Base-by-base conservation (phyloP, 1,139 yeast genomes). In the Entelexis paramagnoliae region DNA sequence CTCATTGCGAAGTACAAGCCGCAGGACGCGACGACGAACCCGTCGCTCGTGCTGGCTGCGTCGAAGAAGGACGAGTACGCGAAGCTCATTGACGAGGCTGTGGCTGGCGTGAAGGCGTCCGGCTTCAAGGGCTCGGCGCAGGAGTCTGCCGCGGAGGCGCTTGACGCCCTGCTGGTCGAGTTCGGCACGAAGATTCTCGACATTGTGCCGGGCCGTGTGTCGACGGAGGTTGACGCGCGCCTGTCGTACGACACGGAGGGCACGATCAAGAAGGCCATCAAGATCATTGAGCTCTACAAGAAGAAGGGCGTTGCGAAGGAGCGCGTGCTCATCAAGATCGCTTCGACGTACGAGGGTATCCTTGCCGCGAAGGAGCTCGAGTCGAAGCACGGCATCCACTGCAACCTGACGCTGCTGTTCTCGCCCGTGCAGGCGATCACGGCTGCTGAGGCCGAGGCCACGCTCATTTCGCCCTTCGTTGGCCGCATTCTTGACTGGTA, bases 401-500 rank as follows among this genome's bases (percentile, higher is more conserved):
- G 86, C 75, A 91, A 91, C 80, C 79, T 91, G 78, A 93, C 98
- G 56, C 77, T 91, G 64, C 78, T 93, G 68, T 91, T 91, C 81
- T 85, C 96, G 46, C 86, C 87, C 66, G 86, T 80, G 56, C 98
- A 91, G 76, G 99, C 98, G 59, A 96, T 91, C 68, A 96, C 99
- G 58, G 86, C 94, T 75, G 98, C 98, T 62, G 99, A 91, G 76
- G 98, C 98, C 66, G 73, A 82, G 59, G 89, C 88, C 64, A 91
- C 98, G 58, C 79, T 91, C 71, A 89, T 91, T 67, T 93, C 98
- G 49, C 99, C 99, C 63, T 91, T 91, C 69, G 99, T 91, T 59
- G 99, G 99, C 66, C 87, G 98, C 79, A 93, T 91, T 72, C 79
- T 91, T 73, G 99, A 91, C 73, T 91, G 96, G 96, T 88, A 79